Conservation (phyloP, 768 basidiomycete genomes). For the Hygrophoropsis aurantiaca region DNA sequence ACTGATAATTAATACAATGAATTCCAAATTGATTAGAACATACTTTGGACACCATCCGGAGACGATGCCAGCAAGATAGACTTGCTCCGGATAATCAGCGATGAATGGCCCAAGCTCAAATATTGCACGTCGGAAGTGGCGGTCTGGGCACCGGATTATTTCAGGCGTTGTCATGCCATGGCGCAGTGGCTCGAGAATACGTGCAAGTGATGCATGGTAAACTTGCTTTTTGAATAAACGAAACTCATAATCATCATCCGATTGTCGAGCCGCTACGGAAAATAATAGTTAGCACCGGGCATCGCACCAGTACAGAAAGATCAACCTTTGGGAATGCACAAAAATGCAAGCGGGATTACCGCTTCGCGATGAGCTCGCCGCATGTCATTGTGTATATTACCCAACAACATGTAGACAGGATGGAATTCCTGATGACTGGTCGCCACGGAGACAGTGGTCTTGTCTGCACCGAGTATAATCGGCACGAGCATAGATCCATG, state of each 20-base stretch:
- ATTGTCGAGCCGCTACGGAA: conserved; percentile 1
- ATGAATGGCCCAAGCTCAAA: conserved; percentile 38
- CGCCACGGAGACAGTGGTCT: conserved; percentile 40
- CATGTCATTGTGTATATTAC: conserved; percentile 21
- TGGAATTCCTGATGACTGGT: conserved; percentile 41
- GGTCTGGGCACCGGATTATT: conserved; percentile 28
- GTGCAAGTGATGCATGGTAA: conserved; percentile 28
- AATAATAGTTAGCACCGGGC: background rate
- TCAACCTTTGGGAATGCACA: conserved; percentile 30
- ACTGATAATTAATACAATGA: no score
- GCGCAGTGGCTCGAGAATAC: conserved; percentile 22
- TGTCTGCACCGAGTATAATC: conserved; percentile 37
- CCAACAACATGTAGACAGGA: conserved; percentile 31
- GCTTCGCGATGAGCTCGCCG: conserved; percentile 17
- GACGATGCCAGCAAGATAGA: conserved; percentile 28
- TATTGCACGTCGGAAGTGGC: conserved; percentile 26
- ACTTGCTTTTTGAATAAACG: conserved; percentile 20
- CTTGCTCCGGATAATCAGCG: conserved; percentile 42
- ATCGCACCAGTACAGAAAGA: background rate
- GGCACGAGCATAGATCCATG: conserved; percentile 32
- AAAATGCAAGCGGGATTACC: conserved; percentile 22
- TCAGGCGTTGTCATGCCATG: conserved; percentile 26
- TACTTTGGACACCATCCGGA: conserved; percentile 38
- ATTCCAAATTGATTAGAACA: conserved; percentile 8
- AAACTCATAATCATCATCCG: conserved; percentile 9